Evolutionary conservation across 768 basidiomycete species (phyloP), one percentile per base, ranked within the genome.

Genomic region (Lanmaoa rubissima): DNA sequence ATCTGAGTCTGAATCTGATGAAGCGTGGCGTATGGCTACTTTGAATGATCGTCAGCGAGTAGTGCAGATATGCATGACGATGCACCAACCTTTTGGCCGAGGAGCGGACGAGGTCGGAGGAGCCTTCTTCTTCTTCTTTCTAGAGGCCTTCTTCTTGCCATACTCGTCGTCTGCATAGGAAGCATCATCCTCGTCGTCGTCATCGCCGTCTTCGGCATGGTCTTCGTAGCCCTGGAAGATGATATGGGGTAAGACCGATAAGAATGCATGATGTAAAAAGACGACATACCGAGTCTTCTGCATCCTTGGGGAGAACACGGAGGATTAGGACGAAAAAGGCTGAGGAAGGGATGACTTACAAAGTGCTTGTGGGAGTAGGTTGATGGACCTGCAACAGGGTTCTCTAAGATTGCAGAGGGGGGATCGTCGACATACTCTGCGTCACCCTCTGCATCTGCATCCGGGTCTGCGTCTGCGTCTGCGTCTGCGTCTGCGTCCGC

Each of bases 1-100:
- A 65, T 94, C 92, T 3, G 90, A 92, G 72, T 90, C 90, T 13
- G 90, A 91, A 73, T 91, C 90, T 44, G 89, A 90, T 42, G 75
- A 77, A 42, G 81, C 80, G 31, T 81, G 82, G 46, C 86, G 87
- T 50, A 76, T 73, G 58, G 79, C 73, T 56, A 71, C 79, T 82
- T 65, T 55, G 59, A 48, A 60, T 53, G 48, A 53, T 48, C 51
- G 61, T 55, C 48, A 28, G 54, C 34, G 52, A 38, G 50, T 55
- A 45, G 34, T 8, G 24, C 21, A 46, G 46, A 47, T 55, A 57
- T 35, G 50, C 49, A 45, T 51, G 56, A 21, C 56, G 73, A 51
- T 60, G 28, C 8, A 44, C 58, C 19, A 38, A 89, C 88, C 82
- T 79, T 83, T 86, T 36, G 86, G 79, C 51, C 84, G 81, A 59